Base-by-base conservation (phyloP, 1,284 basidiomycete genomes). In the Ganoderma resinaceum region DNA sequence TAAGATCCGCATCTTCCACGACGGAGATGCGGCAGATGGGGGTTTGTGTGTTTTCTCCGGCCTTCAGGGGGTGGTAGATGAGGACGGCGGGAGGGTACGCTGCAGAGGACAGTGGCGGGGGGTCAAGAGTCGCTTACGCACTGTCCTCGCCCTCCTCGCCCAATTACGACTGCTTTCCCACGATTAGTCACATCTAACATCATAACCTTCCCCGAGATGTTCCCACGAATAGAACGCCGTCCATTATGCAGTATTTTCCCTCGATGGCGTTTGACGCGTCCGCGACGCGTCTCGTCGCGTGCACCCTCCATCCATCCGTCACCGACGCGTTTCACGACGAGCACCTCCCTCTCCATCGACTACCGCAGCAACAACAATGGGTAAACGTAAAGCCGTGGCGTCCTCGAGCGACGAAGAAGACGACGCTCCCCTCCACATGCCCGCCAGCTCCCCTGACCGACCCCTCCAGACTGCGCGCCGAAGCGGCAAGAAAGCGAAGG, bases 1-100 rank as follows among this genome's bases (percentile, higher is more conserved):
- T 75, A 87, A 83, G 81, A 94, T 93, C 87, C 90, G 93, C 92
- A 94, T 94, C 77, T 80, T 87, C 85, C 86, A 80, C 80, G 83
- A 87, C 85, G 76, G 79, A 76, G 66, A 71, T 73, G 83, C 84
- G 81, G 82, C 55, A 77, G 82, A 75, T 76, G 75, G 29, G 76
- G 76, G 75, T 63, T 70, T 64, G 66, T 63, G 72, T 65, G 62
- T 70, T 53, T 72, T 70, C 65, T 66, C 63, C 66, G 46, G 74
- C 49, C 26, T 57, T 20, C 16, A 18, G 68, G 66, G 61, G 46
- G 62, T 66, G 58, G 63, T 66, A 68, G 43, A 49, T 52, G 33
- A 35, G 42, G 49, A 23, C 55, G 9, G 55, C 16, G 57, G 49
- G 31, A 35, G 63, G 64, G 42, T 29, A 63, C 52, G 66, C 66